Evolutionary conservation across 192 early-diverging fungal species (phyloP).

Genomic region (Phycomyces nitens): DNA sequence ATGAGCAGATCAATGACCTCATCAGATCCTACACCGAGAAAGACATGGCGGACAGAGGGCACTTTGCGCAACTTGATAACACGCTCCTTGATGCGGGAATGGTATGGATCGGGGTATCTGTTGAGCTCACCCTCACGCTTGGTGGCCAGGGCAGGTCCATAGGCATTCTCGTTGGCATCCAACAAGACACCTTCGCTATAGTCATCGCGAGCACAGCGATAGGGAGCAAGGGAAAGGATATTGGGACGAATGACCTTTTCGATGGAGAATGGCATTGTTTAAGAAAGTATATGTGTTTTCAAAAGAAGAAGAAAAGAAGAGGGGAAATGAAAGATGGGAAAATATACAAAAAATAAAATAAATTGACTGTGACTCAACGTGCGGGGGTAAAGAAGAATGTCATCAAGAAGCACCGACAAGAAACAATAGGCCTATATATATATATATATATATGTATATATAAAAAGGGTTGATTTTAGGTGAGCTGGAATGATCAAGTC

Average conservation of each 20-base stretch:
- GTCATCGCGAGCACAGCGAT: conserved; percentile 98
- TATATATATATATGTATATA: no score
- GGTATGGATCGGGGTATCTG: conserved; percentile 96
- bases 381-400: no score
- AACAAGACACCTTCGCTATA: conserved; percentile 89
- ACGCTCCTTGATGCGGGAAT: conserved; percentile 75
- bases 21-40: conserved; percentile 96
- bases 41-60: conserved; percentile 67
- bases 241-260: conserved; percentile 74
- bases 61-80: conserved; percentile 71
- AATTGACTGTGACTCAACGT: no score
- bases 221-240: conserved; percentile 79
- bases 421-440: no score
- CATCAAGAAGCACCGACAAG: no score
- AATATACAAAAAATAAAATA: no score
- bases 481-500: no score
- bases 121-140: conserved; percentile 60
- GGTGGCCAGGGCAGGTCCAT: conserved; percentile 56
- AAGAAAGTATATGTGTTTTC: neutral
- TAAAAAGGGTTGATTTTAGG: neutral
- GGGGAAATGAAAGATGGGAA: neutral
- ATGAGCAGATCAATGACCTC: conserved; percentile 92
- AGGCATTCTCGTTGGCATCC: conserved; percentile 99
- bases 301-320: conserved; percentile 3
- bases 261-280: conserved; percentile 50